A percentile compares a stretch with the other conserved stretches of the same genome.
Evolutionary conservation across 169 alveolate genomes (phyloP).

Genomic region (Neospora caninum): DNA sequence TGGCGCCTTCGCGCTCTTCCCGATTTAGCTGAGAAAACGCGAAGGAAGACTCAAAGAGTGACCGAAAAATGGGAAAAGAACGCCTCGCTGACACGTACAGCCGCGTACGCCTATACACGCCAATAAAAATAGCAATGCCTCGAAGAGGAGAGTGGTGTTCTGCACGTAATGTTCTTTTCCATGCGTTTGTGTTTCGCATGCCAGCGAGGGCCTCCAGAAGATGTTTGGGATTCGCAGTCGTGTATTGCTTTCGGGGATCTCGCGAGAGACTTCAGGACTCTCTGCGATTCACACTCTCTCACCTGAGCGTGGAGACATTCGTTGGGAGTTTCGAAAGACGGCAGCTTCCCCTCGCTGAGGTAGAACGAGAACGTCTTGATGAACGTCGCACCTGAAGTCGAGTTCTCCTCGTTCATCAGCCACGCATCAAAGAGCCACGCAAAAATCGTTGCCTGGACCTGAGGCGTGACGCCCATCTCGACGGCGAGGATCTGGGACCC

Average conservation of each 20-base stretch:
- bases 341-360: background rate
- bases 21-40: background rate
- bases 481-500: background rate
- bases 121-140: too few species aligned
- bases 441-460: background rate
- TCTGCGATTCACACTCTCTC: too few species aligned
- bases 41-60: too few species aligned
- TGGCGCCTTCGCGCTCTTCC: background rate
- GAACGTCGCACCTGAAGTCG: background rate
- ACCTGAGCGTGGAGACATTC: background rate
- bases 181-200: too few species aligned
- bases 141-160: too few species aligned
- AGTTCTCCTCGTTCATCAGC: background rate
- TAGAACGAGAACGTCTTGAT: background rate
- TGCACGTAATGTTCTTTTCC: too few species aligned
- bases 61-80: too few species aligned
- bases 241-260: too few species aligned
- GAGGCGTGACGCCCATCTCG: background rate
- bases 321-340: background rate
- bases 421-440: conserved; percentile 35
- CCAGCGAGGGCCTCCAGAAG: too few species aligned
- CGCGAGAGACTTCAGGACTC: background rate
- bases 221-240: too few species aligned
- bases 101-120: background rate
- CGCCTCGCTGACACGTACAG: too few species aligned